Evolutionary conservation across 2,329 filamentous ascomycete species (phyloP).

Genomic region (Knufia petricola): DNA sequence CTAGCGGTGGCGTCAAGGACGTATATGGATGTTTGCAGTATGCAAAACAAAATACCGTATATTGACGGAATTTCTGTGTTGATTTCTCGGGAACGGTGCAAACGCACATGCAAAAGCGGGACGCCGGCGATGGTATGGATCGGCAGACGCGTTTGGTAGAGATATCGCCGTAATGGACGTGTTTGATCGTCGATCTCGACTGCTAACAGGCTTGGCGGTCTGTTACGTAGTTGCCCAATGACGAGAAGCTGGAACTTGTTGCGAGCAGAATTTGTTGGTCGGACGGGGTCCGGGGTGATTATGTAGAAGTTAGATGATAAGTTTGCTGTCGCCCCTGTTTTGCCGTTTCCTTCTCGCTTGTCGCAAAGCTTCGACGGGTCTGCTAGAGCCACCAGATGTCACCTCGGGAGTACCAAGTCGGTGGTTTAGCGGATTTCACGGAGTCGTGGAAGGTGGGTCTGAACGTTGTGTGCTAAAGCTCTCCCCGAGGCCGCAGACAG

Average conservation of each 20-base stretch:
- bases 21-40: conserved; percentile 5
- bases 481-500: conserved; percentile 4
- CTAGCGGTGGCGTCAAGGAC: background rate
- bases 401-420: conserved; percentile 5
- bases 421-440: conserved; percentile 7
- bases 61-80: background rate
- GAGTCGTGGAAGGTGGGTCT: conserved; percentile 3
- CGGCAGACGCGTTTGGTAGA: conserved; percentile 10
- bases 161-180: conserved; percentile 22
- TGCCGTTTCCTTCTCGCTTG: conserved; percentile 3
- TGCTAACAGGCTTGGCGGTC: background rate
- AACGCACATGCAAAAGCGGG: conserved; percentile 3
- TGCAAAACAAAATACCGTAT: background rate
- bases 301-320: conserved; percentile 3
- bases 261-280: background rate
- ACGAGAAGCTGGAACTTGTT: no score
- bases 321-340: background rate
- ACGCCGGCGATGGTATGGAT: conserved; percentile 6
- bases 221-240: background rate
- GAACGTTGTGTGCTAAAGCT: conserved; percentile 4
- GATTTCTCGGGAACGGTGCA: conserved; percentile 1
- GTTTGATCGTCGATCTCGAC: conserved; percentile 7
- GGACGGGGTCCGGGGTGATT: background rate
- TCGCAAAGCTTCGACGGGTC: conserved; percentile 3
- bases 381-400: conserved; percentile 2